phyloP scores from a whole-genome alignment of 306 rosid genomes.

The Corylus avellana region DNA sequence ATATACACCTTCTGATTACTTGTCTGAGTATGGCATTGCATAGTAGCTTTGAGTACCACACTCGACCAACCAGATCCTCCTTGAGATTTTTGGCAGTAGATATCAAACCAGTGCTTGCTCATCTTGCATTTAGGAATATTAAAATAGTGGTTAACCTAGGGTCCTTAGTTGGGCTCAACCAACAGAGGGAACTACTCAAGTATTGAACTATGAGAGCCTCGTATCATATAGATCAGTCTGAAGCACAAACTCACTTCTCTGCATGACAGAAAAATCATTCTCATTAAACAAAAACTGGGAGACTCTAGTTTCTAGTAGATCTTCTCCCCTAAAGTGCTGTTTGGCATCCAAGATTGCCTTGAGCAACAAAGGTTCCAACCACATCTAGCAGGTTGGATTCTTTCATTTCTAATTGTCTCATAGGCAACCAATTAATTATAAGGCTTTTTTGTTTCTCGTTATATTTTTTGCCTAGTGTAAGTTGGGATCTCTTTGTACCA shows the following conservation, averaged over 20 bases:
- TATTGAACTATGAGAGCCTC: not conserved
- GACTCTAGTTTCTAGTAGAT: not conserved
- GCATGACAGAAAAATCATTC: not conserved
- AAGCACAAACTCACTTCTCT: not conserved
- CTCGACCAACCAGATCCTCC: not conserved
- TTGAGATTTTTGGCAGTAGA: not conserved
- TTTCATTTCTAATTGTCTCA: not conserved
- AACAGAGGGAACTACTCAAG: not conserved
- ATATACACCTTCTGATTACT: not conserved
- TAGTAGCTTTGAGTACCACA: not conserved
- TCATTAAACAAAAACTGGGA: not conserved
- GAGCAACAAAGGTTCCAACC: not conserved
- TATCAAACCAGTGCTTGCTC: not conserved
- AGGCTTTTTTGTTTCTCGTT: not conserved
- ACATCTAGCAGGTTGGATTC: too few relatives aligned
- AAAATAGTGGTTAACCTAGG: not conserved
- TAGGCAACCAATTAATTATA: not conserved
- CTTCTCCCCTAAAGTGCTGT: not conserved
- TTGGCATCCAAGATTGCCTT: not conserved
- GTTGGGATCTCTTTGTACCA: not conserved
- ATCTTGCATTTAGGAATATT: not conserved
- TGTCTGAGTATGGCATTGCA: not conserved
- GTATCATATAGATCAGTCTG: not conserved
- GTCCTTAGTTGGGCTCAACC: not conserved
- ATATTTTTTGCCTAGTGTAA: not conserved